Base-by-base conservation (phyloP, 371 early-diverging fungal species). In the Mucor racemosus region DNA sequence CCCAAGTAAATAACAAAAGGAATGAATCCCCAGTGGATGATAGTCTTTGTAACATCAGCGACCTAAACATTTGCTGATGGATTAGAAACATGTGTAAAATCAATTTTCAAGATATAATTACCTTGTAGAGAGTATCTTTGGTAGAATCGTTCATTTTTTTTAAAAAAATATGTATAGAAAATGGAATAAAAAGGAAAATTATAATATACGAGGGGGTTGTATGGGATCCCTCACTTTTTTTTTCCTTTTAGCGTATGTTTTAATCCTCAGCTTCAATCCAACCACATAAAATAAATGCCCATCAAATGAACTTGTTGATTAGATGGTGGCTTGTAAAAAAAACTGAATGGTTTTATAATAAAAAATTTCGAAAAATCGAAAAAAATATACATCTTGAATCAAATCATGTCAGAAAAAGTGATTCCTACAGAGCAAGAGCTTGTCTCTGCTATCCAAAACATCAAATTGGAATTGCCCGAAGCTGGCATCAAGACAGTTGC, bases 1-100 rank as follows among this genome's bases (percentile, higher is more conserved):
- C 89, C 89, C 69, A 89, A 84, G 71, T 87, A 88, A 69, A 89
- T 76, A 63, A 89, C 84, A 67, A 88, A 78, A 34, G 89, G 89
- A 76, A 89, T 84, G 66, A 87, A 89, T 10, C 89, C 89, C 86
- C 87, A 88, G 74, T 89, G 89, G 35, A 89, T 66, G 42, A 87
- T 67, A 35, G 84, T 83, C 76, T 87, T 87, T 72, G 86, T 84
- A 55, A 85, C 66, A 60, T 84, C 84, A 65, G 80, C 72, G 66
- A 80, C 78, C 82, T 82, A 71, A 65, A 73, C 13, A 69, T 19
- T 11, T 10, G 2, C 0, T 19, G 3, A 46, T 46, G 19, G 17
- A 17, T 8, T 26, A 26, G 26, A 26, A 26, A 26, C n/a, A 26
- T 3, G 3, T 26, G 26, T 26, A 26, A 26, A 26, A 26, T 26